A percentile compares a stretch with the other conserved stretches of the same genome.
These are phyloP conservation scores for Botryotinia narcissicola DNA, from an alignment of 2,329 filamentous ascomycete genomes.

Conservation along the genomic window DNA sequence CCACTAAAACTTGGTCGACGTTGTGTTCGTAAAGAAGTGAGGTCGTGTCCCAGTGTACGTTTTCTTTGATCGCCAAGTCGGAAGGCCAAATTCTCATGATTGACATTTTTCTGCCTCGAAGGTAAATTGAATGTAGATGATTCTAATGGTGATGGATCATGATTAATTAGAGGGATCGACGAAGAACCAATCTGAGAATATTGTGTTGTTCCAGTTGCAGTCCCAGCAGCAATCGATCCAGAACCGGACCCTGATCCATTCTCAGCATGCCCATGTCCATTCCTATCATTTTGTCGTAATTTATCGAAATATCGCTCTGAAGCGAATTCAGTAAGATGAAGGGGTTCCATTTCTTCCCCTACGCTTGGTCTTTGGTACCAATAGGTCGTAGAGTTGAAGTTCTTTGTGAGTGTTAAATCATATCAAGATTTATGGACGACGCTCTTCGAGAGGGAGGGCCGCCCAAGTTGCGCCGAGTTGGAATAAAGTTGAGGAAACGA, in stretches of 20 bases:
- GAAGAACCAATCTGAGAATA: constrained; percentile 24
- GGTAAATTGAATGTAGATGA: constrained; percentile 36
- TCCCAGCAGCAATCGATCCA: neutral
- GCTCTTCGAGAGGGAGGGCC: constrained; percentile 27
- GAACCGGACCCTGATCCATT: constrained; percentile 19
- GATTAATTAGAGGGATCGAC: constrained; percentile 14
- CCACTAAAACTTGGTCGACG: constrained; percentile 38
- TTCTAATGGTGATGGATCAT: constrained; percentile 23
- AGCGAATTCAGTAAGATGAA: constrained; percentile 64
- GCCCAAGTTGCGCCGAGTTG: constrained; percentile 28
- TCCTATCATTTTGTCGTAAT: constrained; percentile 52
- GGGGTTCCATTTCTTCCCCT: constrained; percentile 53
- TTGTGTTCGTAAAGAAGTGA: constrained; percentile 34
- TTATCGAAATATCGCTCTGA: constrained; percentile 64
- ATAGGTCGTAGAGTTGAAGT: constrained; percentile 33
- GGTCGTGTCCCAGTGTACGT: constrained; percentile 38
- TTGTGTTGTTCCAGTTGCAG: constrained; percentile 33
- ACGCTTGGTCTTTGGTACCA: constrained; percentile 36
- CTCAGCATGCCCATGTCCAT: constrained; percentile 40
- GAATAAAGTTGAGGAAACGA: constrained; percentile 23
- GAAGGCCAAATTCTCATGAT: constrained; percentile 27
- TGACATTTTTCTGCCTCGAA: constrained; percentile 29
- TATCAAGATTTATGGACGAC: constrained; percentile 32
- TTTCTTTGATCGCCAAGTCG: constrained; percentile 38
- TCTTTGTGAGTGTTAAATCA: constrained; percentile 31